phyloP scores from a whole-genome alignment of 768 basidiomycete species.

The Rickenella mellea region DNA sequence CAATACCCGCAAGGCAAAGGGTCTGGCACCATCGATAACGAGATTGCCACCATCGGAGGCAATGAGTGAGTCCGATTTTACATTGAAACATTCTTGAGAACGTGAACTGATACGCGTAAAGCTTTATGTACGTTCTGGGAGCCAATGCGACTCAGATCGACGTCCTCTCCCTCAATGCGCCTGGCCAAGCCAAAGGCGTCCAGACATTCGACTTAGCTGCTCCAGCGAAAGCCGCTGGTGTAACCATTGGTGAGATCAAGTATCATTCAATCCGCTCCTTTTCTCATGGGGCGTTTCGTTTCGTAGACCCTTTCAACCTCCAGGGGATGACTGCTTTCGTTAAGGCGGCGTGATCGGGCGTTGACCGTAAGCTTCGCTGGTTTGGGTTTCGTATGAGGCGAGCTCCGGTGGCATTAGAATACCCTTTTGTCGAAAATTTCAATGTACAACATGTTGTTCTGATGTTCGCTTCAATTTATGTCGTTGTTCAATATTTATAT shows the following conservation, averaged over 20 bases:
- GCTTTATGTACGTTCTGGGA: constrained; percentile 15
- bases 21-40: constrained; percentile 31
- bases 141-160: constrained; percentile 11
- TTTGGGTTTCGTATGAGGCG: no score
- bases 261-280: no score
- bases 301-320: constrained; percentile 11
- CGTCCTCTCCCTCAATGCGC: constrained; percentile 12
- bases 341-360: no score
- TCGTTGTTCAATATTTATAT: no score
- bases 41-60: constrained; percentile 25
- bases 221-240: constrained; percentile 8
- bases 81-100: neutral
- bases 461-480: no score
- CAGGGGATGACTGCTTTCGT: constrained; percentile 7
- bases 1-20: constrained; percentile 30
- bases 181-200: constrained; percentile 12
- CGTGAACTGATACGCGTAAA: neutral
- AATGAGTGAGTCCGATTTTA: constrained; percentile 23
- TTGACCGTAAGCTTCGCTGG: no score
- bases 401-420: no score
- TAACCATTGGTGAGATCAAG: constrained; percentile 4
- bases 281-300: no score
- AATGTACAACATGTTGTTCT: no score
- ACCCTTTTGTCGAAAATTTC: no score
- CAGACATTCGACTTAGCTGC: constrained; percentile 7